Evolutionary conservation across 2,329 filamentous ascomycete genomes (phyloP), one percentile per base, ranked within the genome.

Genomic region (Arthrobotrys pseudoclavata): DNA sequence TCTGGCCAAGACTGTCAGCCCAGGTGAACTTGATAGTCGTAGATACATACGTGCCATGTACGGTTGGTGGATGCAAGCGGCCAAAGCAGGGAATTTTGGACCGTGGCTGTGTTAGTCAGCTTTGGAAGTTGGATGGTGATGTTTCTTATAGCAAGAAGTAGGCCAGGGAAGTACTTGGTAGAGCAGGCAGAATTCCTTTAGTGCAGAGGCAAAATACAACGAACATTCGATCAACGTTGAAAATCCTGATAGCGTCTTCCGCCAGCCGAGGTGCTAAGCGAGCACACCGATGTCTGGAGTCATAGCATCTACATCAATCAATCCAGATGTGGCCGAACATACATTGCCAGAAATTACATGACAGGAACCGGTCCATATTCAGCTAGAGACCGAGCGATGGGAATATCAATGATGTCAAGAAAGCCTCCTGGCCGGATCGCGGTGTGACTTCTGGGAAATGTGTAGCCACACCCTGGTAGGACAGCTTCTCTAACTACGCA

Each of bases 21-120:
- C 42, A 20, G 10, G 42, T n/a, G 42, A 20, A n/a, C n/a, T 45
- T 12, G n/a, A 45, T 20, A 45, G 42, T 45, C 42, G n/a, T 18
- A 10, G n/a, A 9, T n/a, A 45, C 42, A 45, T 20, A 6, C n/a
- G 20, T 45, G 15, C 40, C n/a, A 48, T 7, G 20, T 60, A 57
- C 60, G 42, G 60, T 29, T 18, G 34, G 26, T 66, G 52, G 57
- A 69, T 76, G 72, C 72, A 76, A 66, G 60, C 53, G 48, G 24
- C 37, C 52, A 18, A 53, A 60, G 50, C 64, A 45, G 45, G 48
- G 48, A 47, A 48, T 26, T 29, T 22, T 2, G 50, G 15, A 22
- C 18, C n/a, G 31, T 31, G 37, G 31, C 37, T 29, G 22, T 63
- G 47, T 63, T 60, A 42, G 55, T 60, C 34, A 60, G 53, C 53